These are phyloP conservation scores for Citrus cavaleriei DNA, from an alignment of 345 rosid species.

Conservation along the genomic window DNA sequence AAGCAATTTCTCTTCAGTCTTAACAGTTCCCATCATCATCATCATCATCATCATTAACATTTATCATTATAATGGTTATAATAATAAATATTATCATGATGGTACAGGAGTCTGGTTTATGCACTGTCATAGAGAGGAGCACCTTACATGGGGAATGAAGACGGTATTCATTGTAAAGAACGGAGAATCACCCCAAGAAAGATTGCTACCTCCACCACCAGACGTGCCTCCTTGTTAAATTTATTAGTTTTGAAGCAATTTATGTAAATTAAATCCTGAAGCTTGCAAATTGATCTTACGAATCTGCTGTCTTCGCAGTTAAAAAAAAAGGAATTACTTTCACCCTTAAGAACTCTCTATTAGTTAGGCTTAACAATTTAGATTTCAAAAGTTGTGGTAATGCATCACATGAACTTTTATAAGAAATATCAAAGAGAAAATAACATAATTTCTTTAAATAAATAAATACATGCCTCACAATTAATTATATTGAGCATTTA, in stretches of 20 bases:
- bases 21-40: too few relatives aligned
- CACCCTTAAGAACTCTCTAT: not conserved
- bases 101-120: conserved; percentile 46
- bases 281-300: not conserved
- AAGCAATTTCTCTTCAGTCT: too few relatives aligned
- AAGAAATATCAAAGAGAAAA: too few relatives aligned
- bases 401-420: too few relatives aligned
- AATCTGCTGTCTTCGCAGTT: not conserved
- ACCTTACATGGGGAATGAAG: conserved; percentile 43
- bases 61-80: not conserved
- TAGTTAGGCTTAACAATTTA: too few relatives aligned
- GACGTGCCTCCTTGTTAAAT: conserved; percentile 39
- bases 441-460: too few relatives aligned
- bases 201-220: conserved; percentile 32
- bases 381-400: too few relatives aligned
- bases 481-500: too few relatives aligned
- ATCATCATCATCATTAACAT: too few relatives aligned
- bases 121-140: conserved; percentile 51
- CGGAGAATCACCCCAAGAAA: conserved; percentile 13
- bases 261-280: not conserved
- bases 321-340: too few relatives aligned
- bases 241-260: not conserved
- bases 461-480: too few relatives aligned
- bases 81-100: not conserved
- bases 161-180: conserved; percentile 32